Conservation (phyloP, 2,329 filamentous ascomycete genomes). For the Kalmusia sp. region DNA sequence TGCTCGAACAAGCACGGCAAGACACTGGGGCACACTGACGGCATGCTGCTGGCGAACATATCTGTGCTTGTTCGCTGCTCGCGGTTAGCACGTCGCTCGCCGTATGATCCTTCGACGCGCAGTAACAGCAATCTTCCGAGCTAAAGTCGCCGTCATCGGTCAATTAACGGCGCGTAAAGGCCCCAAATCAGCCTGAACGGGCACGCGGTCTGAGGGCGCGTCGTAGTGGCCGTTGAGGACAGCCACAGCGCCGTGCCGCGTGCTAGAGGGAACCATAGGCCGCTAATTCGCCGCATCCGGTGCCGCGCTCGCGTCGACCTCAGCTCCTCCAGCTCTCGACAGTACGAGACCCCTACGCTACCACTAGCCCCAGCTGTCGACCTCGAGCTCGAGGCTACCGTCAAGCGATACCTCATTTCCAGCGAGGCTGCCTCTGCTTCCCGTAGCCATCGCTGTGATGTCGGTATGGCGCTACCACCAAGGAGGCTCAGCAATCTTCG, state of each 20-base stretch:
- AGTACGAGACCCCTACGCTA: constrained; percentile 8
- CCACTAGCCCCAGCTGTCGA: neutral
- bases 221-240: constrained; percentile 2
- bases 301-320: constrained; percentile 3
- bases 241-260: neutral
- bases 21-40: neutral
- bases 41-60: neutral
- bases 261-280: neutral
- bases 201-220: neutral
- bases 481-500: neutral
- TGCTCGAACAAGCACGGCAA: neutral
- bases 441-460: neutral
- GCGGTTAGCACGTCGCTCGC: constrained; percentile 6
- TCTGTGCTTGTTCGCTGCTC: neutral
- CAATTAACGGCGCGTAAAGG: constrained; percentile 5
- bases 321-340: constrained; percentile 6
- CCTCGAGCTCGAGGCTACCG: neutral
- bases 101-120: constrained; percentile 9
- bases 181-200: constrained; percentile 4
- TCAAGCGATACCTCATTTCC: neutral
- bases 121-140: neutral
- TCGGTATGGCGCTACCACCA: neutral
- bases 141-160: neutral
- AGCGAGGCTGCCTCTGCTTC: neutral
- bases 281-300: constrained; percentile 6